Conservation (phyloP, 768 basidiomycete genomes). For the Chalciporus pseudorubinellus region DNA sequence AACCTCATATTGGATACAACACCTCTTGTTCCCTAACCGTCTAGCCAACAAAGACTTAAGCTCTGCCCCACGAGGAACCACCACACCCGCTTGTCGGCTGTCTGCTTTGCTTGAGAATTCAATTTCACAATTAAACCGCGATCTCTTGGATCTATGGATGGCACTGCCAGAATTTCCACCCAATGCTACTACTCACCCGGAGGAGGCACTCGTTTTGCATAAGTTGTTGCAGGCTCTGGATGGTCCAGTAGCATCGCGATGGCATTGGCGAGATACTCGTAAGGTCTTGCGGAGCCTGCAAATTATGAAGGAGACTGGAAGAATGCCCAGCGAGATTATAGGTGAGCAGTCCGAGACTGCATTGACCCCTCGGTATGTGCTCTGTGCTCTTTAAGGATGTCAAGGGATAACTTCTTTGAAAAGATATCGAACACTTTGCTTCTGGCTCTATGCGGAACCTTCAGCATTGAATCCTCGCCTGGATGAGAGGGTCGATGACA, state of each 20-base stretch:
- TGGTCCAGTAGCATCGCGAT: constrained; percentile 67
- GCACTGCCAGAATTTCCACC: constrained; percentile 60
- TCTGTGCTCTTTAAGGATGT: background rate
- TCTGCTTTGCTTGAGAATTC: constrained; percentile 41
- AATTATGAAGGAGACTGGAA: constrained; percentile 71
- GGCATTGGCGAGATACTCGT: constrained; percentile 96
- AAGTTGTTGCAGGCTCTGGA: constrained; percentile 68
- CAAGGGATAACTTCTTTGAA: background rate
- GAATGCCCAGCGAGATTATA: constrained; percentile 65
- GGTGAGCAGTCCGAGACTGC: constrained; percentile 52
- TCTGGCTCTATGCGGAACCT: constrained; percentile 86
- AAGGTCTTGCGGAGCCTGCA: constrained; percentile 82
- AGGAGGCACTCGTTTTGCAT: constrained; percentile 62
- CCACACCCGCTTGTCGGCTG: constrained; percentile 6
- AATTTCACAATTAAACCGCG: constrained; percentile 44
- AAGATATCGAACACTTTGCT: constrained; percentile 82
- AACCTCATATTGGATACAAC: constrained; percentile 97
- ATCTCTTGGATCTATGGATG: constrained; percentile 50
- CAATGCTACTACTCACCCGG: constrained; percentile 52
- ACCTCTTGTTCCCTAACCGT: constrained; percentile 85
- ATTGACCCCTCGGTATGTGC: constrained; percentile 50
- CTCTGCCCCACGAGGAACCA: constrained; percentile 1
- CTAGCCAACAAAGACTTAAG: constrained; percentile 38
- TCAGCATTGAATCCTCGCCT: constrained; percentile 62
- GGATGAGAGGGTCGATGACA: constrained; percentile 79